Percentiles rank a stretch among this genome's conserved stretches.
Evolutionary conservation across 805 yeast species (phyloP).

Genomic region (Candida caryicola): DNA sequence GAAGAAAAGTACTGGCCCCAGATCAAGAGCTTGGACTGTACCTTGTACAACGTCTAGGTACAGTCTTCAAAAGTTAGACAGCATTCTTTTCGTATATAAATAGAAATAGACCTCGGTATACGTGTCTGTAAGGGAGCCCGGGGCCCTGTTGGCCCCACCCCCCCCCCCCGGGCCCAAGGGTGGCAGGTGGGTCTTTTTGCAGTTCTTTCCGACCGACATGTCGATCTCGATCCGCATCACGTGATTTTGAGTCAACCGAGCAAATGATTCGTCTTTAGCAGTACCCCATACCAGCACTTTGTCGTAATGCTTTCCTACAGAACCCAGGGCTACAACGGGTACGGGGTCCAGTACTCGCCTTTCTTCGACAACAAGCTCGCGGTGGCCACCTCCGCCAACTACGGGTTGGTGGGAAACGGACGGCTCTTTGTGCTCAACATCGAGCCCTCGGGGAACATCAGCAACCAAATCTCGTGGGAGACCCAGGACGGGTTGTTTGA

Average conservation of each 20-base stretch:
- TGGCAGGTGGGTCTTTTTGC: too few relatives aligned
- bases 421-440: slow-evolving; percentile 69
- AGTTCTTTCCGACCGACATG: too few relatives aligned
- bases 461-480: slow-evolving; percentile 59
- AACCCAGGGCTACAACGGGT: slow-evolving; percentile 82
- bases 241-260: too few relatives aligned
- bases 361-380: slow-evolving; percentile 87
- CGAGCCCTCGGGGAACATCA: slow-evolving; percentile 59
- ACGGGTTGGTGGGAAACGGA: slow-evolving; percentile 94
- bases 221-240: too few relatives aligned
- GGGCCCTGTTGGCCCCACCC: neutral
- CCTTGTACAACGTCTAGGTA: slow-evolving; percentile 17
- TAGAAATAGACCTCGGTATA: too few relatives aligned
- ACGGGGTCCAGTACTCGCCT: slow-evolving; percentile 86
- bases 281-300: slow-evolving; percentile 22
- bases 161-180: neutral
- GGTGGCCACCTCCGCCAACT: slow-evolving; percentile 87
- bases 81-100: too few relatives aligned
- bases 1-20: slow-evolving; percentile 18
- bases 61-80: neutral
- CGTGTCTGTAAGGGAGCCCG: too few relatives aligned
- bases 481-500: slow-evolving; percentile 94
- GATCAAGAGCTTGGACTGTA: slow-evolving; percentile 43
- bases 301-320: slow-evolving; percentile 62
- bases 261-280: too few relatives aligned